Conservation (phyloP, 176 grass and related monocot genomes). For the Eleusine indica region DNA sequence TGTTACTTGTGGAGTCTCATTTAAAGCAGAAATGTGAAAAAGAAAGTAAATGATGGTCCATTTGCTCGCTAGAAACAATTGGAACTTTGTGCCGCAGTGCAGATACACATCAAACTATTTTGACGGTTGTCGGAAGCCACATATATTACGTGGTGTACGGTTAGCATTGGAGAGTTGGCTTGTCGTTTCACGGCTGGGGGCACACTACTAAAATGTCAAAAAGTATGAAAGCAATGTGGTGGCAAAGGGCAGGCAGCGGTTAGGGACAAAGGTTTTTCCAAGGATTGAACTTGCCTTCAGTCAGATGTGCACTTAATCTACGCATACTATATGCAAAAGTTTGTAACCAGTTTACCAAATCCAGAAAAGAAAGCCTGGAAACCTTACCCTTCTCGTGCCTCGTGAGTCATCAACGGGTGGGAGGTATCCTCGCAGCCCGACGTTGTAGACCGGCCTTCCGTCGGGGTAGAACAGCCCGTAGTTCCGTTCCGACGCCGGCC, state of each 20-base stretch:
- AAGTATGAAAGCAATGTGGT: slow-evolving; percentile 9
- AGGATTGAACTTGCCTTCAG: background rate
- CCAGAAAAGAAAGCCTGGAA: background rate
- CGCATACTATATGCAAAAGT: slow-evolving; percentile 14
- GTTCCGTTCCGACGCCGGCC: slow-evolving; percentile 83
- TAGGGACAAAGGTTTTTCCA: background rate
- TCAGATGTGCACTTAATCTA: background rate
- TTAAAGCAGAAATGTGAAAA: slow-evolving; percentile 19
- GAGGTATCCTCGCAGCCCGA: slow-evolving; percentile 75
- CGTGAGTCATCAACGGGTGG: slow-evolving; percentile 53
- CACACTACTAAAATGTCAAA: background rate
- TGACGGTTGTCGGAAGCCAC: background rate
- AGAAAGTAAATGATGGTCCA: background rate
- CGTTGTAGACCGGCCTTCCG: slow-evolving; percentile 78
- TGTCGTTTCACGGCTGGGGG: background rate
- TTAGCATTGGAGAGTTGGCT: background rate
- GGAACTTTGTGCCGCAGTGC: background rate
- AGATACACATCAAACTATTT: background rate
- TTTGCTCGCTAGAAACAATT: background rate
- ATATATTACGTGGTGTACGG: too few species aligned
- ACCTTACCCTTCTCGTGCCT: slow-evolving; percentile 40
- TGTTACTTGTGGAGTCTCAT: background rate
- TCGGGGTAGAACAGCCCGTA: slow-evolving; percentile 89
- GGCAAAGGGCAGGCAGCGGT: background rate
- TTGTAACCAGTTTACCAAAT: background rate